Base-by-base conservation (phyloP, 2,329 filamentous ascomycete species). In the Aureobasidium mangrovei region DNA sequence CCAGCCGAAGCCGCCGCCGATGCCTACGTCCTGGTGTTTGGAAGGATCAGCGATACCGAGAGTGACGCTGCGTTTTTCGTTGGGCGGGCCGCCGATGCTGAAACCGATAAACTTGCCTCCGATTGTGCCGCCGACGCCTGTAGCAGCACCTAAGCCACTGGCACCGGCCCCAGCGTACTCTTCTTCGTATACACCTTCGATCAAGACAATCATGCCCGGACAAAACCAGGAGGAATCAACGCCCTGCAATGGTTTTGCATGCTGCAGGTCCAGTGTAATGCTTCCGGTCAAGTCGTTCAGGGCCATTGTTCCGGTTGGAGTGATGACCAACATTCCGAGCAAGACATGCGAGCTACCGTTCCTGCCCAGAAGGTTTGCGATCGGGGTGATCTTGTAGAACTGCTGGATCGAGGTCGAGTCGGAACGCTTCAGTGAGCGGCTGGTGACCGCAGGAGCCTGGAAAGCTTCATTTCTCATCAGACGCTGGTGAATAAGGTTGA, bases 181-280 rank as follows among this genome's bases (percentile, higher is more conserved):
- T 67, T 97, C 93, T 67, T 95, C 90, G 65, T 98, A 98, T n/a
- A 91, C 83, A 5, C 93, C 93, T 63, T 98, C 93, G 0, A 96
- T 82, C 0, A 98, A 78, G 3, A 97, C 87, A 45, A 98, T 87
- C 90, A 97, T 97, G 3, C 94, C 94, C 0, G 93, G 91, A 4
- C 85, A 83, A 65, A 96, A 96, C 86, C 90, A 98, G 27, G 88
- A 89, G 64, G 91, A 84, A 57, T 89, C 84, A 24, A 62, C 49
- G n/a, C 62, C 65, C 0, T 91, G 91, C 54, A 96, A 85, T 10
- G 86, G 82, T 26, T 84, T 82, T 0, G 91, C 88, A 64, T 91
- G 86, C 24, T 83, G 80, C 8, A 97, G 72, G 61, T 97, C 90
- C 1, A 98, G 75, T 2, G 82, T 78, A 62, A 98, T 95, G 51